Base-by-base conservation (phyloP, 78 protist species). In the Protostelium mycophagum region DNA sequence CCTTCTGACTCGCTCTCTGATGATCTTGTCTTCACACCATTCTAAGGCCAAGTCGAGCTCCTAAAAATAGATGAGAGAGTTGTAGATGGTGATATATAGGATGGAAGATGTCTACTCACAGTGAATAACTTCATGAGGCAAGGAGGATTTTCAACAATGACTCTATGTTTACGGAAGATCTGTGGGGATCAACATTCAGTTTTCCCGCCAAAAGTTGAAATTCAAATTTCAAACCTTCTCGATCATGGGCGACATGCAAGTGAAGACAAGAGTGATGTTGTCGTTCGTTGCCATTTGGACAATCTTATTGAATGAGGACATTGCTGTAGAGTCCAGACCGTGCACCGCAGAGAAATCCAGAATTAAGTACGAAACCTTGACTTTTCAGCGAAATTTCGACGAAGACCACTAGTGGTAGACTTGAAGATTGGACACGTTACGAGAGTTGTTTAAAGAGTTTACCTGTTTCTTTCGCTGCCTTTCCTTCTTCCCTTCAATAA, bases 21-120 rank as follows among this genome's bases (percentile, higher is more conserved):
- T 51, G 73, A 51, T 51, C 73, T 51, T 51, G 73, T 51, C 73
- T 51, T 51, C 73, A 51, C 73, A 51, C 73, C 73, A 51, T 51
- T 51, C 73, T 51, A 51, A 5, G 5, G 73, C 73, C 73, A 51
- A 51, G 73, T 51, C 73, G 31, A 51, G 16, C 73, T 51, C 73
- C 73, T 51, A 16, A 51, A n/a, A 5, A 16, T 51, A 5, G 73
- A 25, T 51, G 31, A 51, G 73, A 51, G 5, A 16, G 73, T 51
- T 5, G 16, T 16, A 16, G 31, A 16, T 51, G 73, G 16, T 51
- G 73, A 51, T 16, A 16, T 51, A 5, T 25, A 25, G 31, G 73
- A 25, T 51, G 73, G 5, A 51, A 16, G 16, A 5, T 5, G 73
- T n/a, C n/a, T n/a, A 51, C 73, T 51, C 73, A 51, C 73, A 16